Base-by-base conservation (phyloP, 306 rosid species). In the Trifolium subterraneum region DNA sequence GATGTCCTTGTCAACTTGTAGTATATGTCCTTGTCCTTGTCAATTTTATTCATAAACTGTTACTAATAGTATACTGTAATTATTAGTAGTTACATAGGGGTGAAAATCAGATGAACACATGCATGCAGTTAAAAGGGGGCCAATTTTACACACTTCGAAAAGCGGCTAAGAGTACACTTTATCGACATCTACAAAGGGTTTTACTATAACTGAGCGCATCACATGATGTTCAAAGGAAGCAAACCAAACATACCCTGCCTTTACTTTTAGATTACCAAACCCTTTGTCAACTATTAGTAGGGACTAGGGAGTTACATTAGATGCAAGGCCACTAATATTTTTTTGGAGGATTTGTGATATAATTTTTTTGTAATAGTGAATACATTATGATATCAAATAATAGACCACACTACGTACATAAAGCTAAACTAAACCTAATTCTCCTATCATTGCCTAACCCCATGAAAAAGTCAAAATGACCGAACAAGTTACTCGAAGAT, bases 161-260 rank as follows among this genome's bases (percentile, higher is more conserved):
- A 90, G 95, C 84, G 71, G 87, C 55, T 88, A 83, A 69, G 58
- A 52, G 14, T 67, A 67, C 81, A 90, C 98, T 91, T 93, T 91
- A 91, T 91, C 90, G 90, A 78, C 93, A 76, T 84, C 81, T 75
- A 79, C 96, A 83, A 89, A 90, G 86, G 85, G 85, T 78, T 64
- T 79, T 54, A 74, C 39, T 36, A 36, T 58, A 42, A 81, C 83
- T 82, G 83, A 82, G 59, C 69, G 66, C 84, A 44, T 88, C 97
- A 89, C 93, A 87, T 84, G 92, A 77, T 66, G 90, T 78, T 80
- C 75, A 79, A 79, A 55, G 38, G 81, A 78, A 80, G 78, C 88
- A 76, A 84, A 78, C 84, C 86, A 65, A 64, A 16, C 58, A 54
- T n/a, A 68, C 35, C 27, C 25, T 59, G n/a, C 73, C 15, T 72